Percentiles rank a stretch among this genome's conserved stretches.
Conservation (phyloP, 2,329 filamentous ascomycete species). For the Dryadomyces sulphureus region DNA sequence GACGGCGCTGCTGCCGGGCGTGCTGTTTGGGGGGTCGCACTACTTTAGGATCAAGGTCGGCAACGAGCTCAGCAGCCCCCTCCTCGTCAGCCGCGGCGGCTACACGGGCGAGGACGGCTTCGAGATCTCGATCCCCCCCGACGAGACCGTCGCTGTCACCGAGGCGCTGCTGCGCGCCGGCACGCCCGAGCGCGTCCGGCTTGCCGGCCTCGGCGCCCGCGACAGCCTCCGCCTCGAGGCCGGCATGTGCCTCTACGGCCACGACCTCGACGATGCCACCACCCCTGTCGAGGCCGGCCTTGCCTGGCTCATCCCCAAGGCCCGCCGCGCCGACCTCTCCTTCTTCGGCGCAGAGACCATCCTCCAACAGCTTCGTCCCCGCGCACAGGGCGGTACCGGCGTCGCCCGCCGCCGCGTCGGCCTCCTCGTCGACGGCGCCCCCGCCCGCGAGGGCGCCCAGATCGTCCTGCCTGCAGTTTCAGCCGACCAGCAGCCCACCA, state of each 20-base stretch:
- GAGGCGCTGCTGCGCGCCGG: slow-evolving; percentile 54
- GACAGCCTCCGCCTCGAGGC: slow-evolving; percentile 90
- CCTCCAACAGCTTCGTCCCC: slow-evolving; percentile 58
- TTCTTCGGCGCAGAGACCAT: slow-evolving; percentile 79
- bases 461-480: slow-evolving; percentile 47
- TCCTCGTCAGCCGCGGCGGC: slow-evolving; percentile 75
- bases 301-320: slow-evolving; percentile 72
- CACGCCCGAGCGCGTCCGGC: slow-evolving; percentile 46
- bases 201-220: slow-evolving; percentile 79
- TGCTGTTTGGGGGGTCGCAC: slow-evolving; percentile 72
- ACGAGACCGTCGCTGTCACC: slow-evolving; percentile 49
- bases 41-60: slow-evolving; percentile 42
- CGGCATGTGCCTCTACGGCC: slow-evolving; percentile 99
- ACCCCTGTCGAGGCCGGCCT: slow-evolving; percentile 44
- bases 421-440: slow-evolving; percentile 68
- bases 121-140: slow-evolving; percentile 72
- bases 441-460: slow-evolving; percentile 76
- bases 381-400: slow-evolving; percentile 56
- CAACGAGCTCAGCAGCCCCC: slow-evolving; percentile 25
- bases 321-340: slow-evolving; percentile 47
- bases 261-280: slow-evolving; percentile 74
- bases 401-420: slow-evolving; percentile 65
- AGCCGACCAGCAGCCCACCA: slow-evolving; percentile 22
- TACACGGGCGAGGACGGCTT: slow-evolving; percentile 99
- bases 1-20: slow-evolving; percentile 40